Percentiles rank a stretch among this genome's conserved stretches.
Evolutionary conservation across 1,139 yeast genomes (phyloP).

Genomic region (Saccharomyces hybrid): DNA sequence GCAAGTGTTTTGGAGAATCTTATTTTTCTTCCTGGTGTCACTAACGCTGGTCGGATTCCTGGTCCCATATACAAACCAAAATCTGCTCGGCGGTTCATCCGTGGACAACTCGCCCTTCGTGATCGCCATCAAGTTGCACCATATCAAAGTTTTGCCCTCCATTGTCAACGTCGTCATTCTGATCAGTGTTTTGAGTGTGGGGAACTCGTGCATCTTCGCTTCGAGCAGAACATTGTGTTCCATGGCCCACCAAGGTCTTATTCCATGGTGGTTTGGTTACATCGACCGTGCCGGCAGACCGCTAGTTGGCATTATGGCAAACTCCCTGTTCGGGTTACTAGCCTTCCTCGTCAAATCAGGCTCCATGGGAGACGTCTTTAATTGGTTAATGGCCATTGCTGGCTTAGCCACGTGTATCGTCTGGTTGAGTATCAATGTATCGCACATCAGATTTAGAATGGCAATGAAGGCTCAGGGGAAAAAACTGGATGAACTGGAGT

Average conservation of each 20-base stretch:
- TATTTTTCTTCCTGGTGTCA: constrained; percentile 55
- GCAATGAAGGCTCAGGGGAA: constrained; percentile 65
- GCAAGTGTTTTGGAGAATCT: constrained; percentile 66
- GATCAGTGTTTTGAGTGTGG: constrained; percentile 61
- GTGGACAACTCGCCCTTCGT: constrained; percentile 59
- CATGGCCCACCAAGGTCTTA: constrained; percentile 71
- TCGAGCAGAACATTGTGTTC: constrained; percentile 79
- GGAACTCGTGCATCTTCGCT: constrained; percentile 71
- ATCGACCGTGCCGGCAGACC: constrained; percentile 62
- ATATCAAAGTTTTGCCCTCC: constrained; percentile 53
- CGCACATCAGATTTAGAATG: constrained; percentile 70
- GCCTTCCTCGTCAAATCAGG: constrained; percentile 64
- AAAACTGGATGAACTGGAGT: constrained; percentile 57
- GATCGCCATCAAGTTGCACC: constrained; percentile 51
- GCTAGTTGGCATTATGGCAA: constrained; percentile 48
- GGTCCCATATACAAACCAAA: constrained; percentile 54
- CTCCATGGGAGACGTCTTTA: constrained; percentile 55
- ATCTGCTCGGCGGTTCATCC: constrained; percentile 42
- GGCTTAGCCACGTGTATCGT: constrained; percentile 79
- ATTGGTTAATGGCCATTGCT: constrained; percentile 76
- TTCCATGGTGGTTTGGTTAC: constrained; percentile 61
- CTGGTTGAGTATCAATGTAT: constrained; percentile 69
- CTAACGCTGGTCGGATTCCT: constrained; percentile 55
- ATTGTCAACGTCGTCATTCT: constrained; percentile 67
- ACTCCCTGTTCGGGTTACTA: constrained; percentile 73